Evolutionary conservation across 495 filamentous ascomycete species (phyloP), one percentile per base, ranked within the genome.

Genomic region (Lasiosphaeria ovina): DNA sequence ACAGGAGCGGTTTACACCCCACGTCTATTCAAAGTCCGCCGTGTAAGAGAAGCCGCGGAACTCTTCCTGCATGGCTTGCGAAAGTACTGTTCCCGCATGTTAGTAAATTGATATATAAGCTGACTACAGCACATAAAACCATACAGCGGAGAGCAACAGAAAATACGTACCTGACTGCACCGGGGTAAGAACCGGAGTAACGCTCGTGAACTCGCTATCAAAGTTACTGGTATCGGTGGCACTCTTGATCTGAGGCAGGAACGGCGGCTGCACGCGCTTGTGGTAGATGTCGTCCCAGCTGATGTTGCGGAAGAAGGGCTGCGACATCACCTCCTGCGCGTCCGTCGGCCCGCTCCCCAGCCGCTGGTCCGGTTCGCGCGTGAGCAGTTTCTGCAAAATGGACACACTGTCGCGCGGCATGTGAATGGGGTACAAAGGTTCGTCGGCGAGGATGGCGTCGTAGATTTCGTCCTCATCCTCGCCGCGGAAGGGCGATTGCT

Each of bases 381-480:
- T 98, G 55, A 99, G 81, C 57, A 99, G 87, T 77, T 99, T 99
- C 78, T 99, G 94, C 34, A 99, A 82, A 60, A 99, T 97, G 12
- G 92, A 96, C 52, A 99, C 94, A 0, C 92, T 96, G 73, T 99
- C 95, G 44, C 95, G 87, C 55, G 94, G 93, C 94, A 99, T 99
- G 75, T 97, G 92, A 67, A 99, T 98, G 11, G 94, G 94, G 70
- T 99, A 99, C 6, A 99, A 83, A 40, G 95, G 92, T 74, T 99
- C 94, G 68, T 99, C 94, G 1, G 95, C 91, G 57, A 99, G 87
- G 74, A 99, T 98, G 49, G 94, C 93, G 69, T 99, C 94, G 83
- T 99, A 99, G 62, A 99, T 99, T 76, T 99, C 94, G 75, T 99
- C 94, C 71, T 99, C 94, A 70, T 99, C 94, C 72, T 99, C 94